These are phyloP conservation scores for Heritiera littoralis DNA, from an alignment of 345 rosid species.

Conservation along the genomic window DNA sequence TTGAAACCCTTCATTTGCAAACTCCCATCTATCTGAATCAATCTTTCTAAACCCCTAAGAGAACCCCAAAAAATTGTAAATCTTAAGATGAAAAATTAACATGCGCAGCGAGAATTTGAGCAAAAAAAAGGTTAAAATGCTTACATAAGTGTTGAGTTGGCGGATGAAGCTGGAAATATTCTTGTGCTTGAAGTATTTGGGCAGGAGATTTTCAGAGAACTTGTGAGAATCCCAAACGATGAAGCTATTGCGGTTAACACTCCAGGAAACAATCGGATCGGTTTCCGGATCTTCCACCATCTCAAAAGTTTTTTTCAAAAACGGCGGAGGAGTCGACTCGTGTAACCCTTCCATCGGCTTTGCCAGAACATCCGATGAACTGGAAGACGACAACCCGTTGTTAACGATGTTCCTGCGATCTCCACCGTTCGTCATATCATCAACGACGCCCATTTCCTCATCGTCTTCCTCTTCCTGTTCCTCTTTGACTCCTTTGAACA, in stretches of 20 bases:
- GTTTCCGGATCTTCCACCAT: conserved; percentile 59
- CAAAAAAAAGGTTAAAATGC: conserved; percentile 16
- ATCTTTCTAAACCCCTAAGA: conserved; percentile 68
- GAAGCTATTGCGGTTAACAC: conserved; percentile 47
- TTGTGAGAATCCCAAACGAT: conserved; percentile 55
- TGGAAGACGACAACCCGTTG: conserved; percentile 32
- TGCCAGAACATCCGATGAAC: conserved; percentile 34
- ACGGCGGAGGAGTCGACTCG: conserved; percentile 60
- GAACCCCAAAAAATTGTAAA: not conserved
- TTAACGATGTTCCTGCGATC: not conserved
- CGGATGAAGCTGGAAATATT: conserved; percentile 78
- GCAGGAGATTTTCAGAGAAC: conserved; percentile 50
- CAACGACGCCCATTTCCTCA: not conserved
- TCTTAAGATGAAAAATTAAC: not conserved
- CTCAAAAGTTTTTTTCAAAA: conserved; percentile 54
- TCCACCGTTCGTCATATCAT: not conserved
- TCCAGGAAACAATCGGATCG: conserved; percentile 56
- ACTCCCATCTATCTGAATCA: conserved; percentile 65
- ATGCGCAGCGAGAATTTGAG: no score
- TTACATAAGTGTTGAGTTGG: conserved; percentile 72
- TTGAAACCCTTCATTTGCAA: conserved; percentile 58
- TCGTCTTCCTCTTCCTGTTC: conserved; percentile 13
- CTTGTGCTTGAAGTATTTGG: conserved; percentile 68
- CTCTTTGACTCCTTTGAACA: conserved; percentile 25
- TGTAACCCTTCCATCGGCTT: conserved; percentile 60